These are phyloP conservation scores for Irpex rosettiformis DNA, from an alignment of 1,284 basidiomycete species.

Conservation along the genomic window DNA sequence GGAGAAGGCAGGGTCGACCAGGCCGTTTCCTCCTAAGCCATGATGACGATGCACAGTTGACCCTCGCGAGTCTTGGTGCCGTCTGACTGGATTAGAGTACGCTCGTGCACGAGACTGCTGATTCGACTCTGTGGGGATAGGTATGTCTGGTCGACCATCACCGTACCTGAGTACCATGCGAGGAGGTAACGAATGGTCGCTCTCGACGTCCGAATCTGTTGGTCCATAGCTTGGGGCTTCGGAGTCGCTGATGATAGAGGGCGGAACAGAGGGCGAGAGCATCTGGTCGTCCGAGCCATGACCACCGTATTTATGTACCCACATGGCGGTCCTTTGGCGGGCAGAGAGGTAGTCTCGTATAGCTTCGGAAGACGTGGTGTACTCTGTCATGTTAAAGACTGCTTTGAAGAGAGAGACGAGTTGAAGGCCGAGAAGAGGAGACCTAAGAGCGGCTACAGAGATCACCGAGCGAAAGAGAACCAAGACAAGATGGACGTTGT, in stretches of 20 bases:
- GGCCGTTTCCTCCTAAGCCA: neutral
- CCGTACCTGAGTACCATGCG: slow-evolving; percentile 66
- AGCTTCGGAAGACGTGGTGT: slow-evolving; percentile 55
- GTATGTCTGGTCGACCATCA: slow-evolving; percentile 59
- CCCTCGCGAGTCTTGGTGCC: neutral
- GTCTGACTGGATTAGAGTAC: slow-evolving; percentile 6
- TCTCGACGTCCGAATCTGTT: slow-evolving; percentile 57
- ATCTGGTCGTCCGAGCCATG: slow-evolving; percentile 30
- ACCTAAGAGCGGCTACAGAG: slow-evolving; percentile 6
- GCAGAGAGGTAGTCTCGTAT: slow-evolving; percentile 52
- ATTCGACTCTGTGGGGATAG: slow-evolving; percentile 41
- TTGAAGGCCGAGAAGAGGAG: neutral
- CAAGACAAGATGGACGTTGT: slow-evolving; percentile 2
- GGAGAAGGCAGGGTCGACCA: slow-evolving; percentile 9
- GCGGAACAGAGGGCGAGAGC: slow-evolving; percentile 56
- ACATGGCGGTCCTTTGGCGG: slow-evolving; percentile 55
- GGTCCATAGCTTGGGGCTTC: slow-evolving; percentile 43
- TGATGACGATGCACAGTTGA: slow-evolving; percentile 7
- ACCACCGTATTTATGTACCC: slow-evolving; percentile 48
- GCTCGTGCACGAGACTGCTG: slow-evolving; percentile 10
- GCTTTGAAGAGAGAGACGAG: neutral
- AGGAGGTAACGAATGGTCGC: slow-evolving; percentile 63
- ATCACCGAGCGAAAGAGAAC: slow-evolving; percentile 8
- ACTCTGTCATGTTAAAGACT: slow-evolving; percentile 54
- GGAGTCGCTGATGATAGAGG: slow-evolving; percentile 43